Evolutionary conservation across 176 grass and related monocot species (phyloP), one percentile per base, ranked within the genome.

Genomic region (Elymus sibiricus): DNA sequence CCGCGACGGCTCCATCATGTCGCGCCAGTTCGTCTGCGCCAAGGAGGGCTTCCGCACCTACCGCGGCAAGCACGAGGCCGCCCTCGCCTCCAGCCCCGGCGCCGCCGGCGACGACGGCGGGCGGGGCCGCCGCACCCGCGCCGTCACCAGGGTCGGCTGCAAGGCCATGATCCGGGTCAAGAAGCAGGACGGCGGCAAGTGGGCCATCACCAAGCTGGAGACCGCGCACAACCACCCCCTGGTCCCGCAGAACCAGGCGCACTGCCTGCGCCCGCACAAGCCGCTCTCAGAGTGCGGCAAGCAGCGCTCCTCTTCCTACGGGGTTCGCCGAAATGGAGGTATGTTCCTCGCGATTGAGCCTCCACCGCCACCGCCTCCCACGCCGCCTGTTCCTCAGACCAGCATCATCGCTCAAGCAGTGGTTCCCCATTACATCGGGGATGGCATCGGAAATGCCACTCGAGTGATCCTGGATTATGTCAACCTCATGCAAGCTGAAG

Each of bases 91-190:
- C n/a, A 70, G 31, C 4, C 61, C 59, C 0, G 85, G 59, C 11
- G 75, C 24, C 0, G 73, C 35, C 3, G 75, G 42, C 1, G 82
- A 88, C 13, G 68, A 74, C 66, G 37, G 78, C 27, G 85, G 59
- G 34, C 84, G 85, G 70, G 83, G 84, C 7, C 82, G 88, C 14
- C 74, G 93, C 29, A 89, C 93, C 9, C 64, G 93, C 70, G 93
- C 93, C 2, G 86, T 95, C 86, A 92, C 93, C 0, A 95, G 93
- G 58, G 88, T 95, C 35, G 93, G 93, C 16, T 95, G 93, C 81
- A 95, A 95, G 76, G 93, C 90, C 55, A 95, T 95, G 93, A 92
- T 95, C 83, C 79, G 88, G 83, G 93, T 95, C 64, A 95, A 95
- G 80, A 95, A 90, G 67, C 90, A 87, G 79, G 90, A 89, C 70